A percentile compares a stretch with the other conserved stretches of the same genome.
phyloP scores from a whole-genome alignment of 768 basidiomycete genomes.

The Roridomyces roridus region DNA sequence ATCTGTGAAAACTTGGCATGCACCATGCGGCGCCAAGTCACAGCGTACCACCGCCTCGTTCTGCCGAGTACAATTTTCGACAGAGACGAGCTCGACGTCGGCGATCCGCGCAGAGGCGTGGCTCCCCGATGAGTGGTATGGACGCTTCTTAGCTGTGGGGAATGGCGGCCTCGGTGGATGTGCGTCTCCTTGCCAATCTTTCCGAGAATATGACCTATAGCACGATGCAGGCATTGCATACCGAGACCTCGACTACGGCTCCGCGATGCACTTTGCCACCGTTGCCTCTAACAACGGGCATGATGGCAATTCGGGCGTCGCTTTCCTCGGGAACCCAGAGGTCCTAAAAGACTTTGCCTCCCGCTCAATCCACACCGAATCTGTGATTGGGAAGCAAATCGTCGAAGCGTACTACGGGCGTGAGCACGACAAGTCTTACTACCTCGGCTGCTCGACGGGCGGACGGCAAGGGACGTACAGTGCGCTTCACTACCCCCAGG shows the following conservation, averaged over 20 bases:
- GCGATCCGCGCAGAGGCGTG: conserved; percentile 18
- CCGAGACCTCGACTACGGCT: neutral
- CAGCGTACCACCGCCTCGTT: neutral
- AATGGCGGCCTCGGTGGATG: conserved; percentile 26
- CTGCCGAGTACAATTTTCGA: conserved; percentile 19
- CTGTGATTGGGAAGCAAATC: too few species aligned
- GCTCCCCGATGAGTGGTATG: conserved; percentile 25
- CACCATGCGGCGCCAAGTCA: neutral
- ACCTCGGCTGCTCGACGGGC: too few species aligned
- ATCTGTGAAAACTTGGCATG: neutral
- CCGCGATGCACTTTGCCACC: too few species aligned
- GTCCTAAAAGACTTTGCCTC: too few species aligned
- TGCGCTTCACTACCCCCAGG: too few species aligned
- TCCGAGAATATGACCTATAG: neutral
- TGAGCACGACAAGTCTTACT: too few species aligned
- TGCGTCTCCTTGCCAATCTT: neutral
- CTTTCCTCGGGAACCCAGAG: too few species aligned
- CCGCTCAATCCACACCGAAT: too few species aligned
- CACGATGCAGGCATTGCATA: conserved; percentile 27
- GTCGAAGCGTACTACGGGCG: too few species aligned
- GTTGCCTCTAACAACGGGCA: too few species aligned
- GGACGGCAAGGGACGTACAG: too few species aligned
- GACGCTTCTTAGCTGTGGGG: conserved; percentile 18
- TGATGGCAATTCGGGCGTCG: too few species aligned
- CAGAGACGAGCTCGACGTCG: conserved; percentile 2